Conservation (phyloP, 208 protist species). For the Trypanosoma rangeli region DNA sequence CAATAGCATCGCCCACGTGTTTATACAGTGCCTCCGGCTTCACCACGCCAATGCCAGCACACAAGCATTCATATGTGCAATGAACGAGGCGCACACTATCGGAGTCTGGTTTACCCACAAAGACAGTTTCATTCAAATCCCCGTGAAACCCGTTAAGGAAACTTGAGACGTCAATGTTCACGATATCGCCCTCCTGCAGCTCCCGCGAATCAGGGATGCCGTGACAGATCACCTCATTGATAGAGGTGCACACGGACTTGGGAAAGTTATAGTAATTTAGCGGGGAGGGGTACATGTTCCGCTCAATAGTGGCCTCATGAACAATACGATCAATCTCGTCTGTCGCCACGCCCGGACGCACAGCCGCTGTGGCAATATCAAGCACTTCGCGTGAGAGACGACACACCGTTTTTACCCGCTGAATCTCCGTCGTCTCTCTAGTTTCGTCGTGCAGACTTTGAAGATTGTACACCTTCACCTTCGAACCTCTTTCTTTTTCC, state of each 20-base stretch:
- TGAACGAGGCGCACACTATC: constrained; percentile 83
- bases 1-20: constrained; percentile 84
- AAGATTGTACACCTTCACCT: constrained; percentile 72
- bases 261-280: constrained; percentile 98
- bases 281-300: constrained; percentile 97
- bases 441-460: constrained; percentile 78
- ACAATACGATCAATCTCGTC: constrained; percentile 97
- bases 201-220: constrained; percentile 96
- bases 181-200: constrained; percentile 97
- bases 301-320: constrained; percentile 89
- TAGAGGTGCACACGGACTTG: constrained; percentile 97
- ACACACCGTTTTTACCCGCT: constrained; percentile 90
- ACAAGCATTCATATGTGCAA: constrained; percentile 80
- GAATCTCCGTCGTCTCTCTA: constrained; percentile 66
- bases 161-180: constrained; percentile 98
- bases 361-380: constrained; percentile 90
- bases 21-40: constrained; percentile 88
- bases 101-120: constrained; percentile 81
- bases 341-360: constrained; percentile 94
- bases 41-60: constrained; percentile 70
- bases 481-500: constrained; percentile 71
- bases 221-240: constrained; percentile 96
- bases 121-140: constrained; percentile 93
- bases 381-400: constrained; percentile 92
- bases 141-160: constrained; percentile 94